Base-by-base conservation (phyloP, 768 basidiomycete genomes). In the Peribolospora baueri region DNA sequence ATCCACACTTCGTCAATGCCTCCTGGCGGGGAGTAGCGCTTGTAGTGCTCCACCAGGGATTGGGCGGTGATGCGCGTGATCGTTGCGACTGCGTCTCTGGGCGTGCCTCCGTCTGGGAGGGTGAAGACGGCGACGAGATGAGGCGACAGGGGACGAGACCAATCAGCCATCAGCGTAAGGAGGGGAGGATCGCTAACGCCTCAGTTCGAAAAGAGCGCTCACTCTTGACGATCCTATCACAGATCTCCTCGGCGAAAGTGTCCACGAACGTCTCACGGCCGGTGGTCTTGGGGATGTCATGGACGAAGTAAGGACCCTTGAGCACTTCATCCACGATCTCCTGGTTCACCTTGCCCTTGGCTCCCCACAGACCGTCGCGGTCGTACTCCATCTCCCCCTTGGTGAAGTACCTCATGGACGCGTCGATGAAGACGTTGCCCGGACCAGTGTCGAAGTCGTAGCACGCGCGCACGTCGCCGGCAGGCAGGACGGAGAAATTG, bases 351-450 rank as follows among this genome's bases (percentile, higher is more conserved):
- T 36, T 52, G 13, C 51, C 51, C 40, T 8, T 40, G 25, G 25
- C 51, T 8, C 51, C 51, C 51, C 10, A 25, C 10, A 11, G 25
- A 40, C 51, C 51, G 51, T 52, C 51, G 11, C 38, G 10, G 51
- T 52, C 51, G 51, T 52, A 52, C 39, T 52, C 51, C 51, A 25
- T 52, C 51, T 52, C 51, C 25, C 51, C 51, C 25, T 52, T 41
- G 51, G 51, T 52, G 51, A 37, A 52, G 51, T 52, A 41, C 13
- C 51, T n/a, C 51, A 52, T 40, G 6, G 51, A n/a, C 6, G 51
- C 51, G 40, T 52, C 51, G 51, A 52, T 52, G 51, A 52, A 52
- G 25, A 52, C 40, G 51, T 52, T 52, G 14, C 51, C 51, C 25
- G 25, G 25, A 25, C 51, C 25, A 14, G 25, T 40, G 25, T 37